Conservation (phyloP, 305 asterid genomes). For the Rubia tinctorum region DNA sequence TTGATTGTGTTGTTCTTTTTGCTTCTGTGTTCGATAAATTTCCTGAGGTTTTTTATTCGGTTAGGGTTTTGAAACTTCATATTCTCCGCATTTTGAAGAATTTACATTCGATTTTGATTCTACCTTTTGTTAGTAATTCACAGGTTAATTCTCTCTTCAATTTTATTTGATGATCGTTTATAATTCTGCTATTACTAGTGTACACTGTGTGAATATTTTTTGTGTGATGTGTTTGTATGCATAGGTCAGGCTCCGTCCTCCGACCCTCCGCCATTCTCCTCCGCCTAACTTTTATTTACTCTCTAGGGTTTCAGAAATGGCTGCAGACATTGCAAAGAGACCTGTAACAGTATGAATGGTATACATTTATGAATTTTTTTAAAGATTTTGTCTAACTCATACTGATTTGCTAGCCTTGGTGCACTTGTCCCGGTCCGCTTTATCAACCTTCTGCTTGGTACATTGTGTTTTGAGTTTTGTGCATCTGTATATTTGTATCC, state of each 20-base stretch:
- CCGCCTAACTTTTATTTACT: neutral
- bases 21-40: no score
- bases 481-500: neutral
- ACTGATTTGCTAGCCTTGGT: neutral
- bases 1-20: no score
- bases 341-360: constrained; percentile 2
- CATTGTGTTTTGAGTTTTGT: neutral
- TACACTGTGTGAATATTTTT: no score
- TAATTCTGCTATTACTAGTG: no score
- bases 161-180: no score
- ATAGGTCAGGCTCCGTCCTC: neutral
- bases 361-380: neutral
- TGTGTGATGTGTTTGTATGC: no score
- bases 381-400: neutral
- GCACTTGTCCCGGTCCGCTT: neutral
- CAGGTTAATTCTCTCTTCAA: no score
- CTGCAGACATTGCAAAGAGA: neutral
- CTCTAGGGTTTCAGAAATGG: neutral
- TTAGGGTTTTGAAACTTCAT: no score
- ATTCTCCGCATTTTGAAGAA: no score
- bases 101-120: no score
- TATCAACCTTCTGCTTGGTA: neutral
- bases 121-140: no score
- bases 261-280: neutral
- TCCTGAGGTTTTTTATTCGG: no score